A percentile compares a stretch with the other conserved stretches of the same genome.
These are phyloP conservation scores for Elongisporangium senticosum DNA, from an alignment of 352 stramenopile genomes.

Conservation along the genomic window DNA sequence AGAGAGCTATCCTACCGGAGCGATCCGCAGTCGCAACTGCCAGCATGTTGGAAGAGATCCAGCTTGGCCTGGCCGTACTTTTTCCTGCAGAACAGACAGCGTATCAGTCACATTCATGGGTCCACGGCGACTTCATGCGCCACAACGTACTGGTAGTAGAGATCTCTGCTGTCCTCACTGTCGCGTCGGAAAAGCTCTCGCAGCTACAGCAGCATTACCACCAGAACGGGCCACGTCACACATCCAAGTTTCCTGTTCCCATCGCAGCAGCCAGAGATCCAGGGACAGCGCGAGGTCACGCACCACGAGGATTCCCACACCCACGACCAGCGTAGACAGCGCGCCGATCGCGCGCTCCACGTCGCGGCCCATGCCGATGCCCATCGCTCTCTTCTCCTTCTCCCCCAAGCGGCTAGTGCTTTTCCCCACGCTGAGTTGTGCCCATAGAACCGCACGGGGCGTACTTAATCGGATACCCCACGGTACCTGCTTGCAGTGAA, in stretches of 20 bases:
- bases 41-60: conserved; percentile 68
- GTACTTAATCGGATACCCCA: conserved; percentile 2
- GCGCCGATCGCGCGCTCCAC: conserved; percentile 75
- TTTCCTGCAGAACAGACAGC: conserved; percentile 28
- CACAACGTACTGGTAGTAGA: conserved; percentile 65
- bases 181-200: conserved; percentile 52
- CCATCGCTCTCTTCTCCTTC: conserved; percentile 18
- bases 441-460: conserved; percentile 3
- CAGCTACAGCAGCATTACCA: conserved; percentile 25
- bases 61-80: conserved; percentile 72
- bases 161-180: conserved; percentile 54
- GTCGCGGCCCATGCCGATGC: conserved; percentile 59
- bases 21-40: conserved; percentile 63
- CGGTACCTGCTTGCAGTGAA: no score
- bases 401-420: neutral
- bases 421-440: no score
- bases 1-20: conserved; percentile 34
- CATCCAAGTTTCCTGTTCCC: no score
- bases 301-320: conserved; percentile 67
- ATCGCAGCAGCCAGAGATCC: no score
- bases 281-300: conserved; percentile 2
- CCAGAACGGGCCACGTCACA: no score
- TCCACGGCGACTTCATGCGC: neutral
- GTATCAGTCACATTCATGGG: neutral
- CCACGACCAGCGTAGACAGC: conserved; percentile 69